Evolutionary conservation across 208 protist species (phyloP).

Genomic region (Acanthamoeba polyphaga): DNA sequence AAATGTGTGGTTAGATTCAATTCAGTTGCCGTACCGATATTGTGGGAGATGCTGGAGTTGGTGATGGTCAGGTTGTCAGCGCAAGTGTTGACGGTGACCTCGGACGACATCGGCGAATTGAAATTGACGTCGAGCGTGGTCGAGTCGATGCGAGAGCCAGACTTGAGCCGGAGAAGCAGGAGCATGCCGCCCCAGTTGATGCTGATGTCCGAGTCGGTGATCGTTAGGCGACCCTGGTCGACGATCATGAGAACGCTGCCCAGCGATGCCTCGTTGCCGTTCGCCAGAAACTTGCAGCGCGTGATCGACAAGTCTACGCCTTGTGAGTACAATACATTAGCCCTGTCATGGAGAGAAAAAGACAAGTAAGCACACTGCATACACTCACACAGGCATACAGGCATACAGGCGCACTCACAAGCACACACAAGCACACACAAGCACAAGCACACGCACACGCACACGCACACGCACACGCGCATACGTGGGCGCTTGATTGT

Average conservation of each 20-base stretch:
- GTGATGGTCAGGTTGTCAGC: not conserved
- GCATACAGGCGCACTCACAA: too few relatives aligned
- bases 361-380: not conserved
- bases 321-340: not conserved
- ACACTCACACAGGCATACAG: too few relatives aligned
- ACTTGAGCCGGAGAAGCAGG: not conserved
- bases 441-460: not conserved
- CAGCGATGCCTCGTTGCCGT: not conserved
- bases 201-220: not conserved
- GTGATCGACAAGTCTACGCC: not conserved
- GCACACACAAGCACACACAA: too few relatives aligned
- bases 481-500: not conserved
- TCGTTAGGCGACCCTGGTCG: not conserved
- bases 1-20: too few relatives aligned
- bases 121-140: not conserved
- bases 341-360: not conserved
- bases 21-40: not conserved
- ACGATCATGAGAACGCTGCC: not conserved
- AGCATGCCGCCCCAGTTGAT: not conserved
- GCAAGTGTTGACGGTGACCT: not conserved
- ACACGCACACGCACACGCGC: not conserved
- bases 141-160: not conserved
- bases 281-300: not conserved
- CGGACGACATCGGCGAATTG: not conserved
- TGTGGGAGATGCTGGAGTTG: constrained; percentile 28